Evolutionary conservation across 257 asterid species (phyloP).

Genomic region (Paulownia fortunei): DNA sequence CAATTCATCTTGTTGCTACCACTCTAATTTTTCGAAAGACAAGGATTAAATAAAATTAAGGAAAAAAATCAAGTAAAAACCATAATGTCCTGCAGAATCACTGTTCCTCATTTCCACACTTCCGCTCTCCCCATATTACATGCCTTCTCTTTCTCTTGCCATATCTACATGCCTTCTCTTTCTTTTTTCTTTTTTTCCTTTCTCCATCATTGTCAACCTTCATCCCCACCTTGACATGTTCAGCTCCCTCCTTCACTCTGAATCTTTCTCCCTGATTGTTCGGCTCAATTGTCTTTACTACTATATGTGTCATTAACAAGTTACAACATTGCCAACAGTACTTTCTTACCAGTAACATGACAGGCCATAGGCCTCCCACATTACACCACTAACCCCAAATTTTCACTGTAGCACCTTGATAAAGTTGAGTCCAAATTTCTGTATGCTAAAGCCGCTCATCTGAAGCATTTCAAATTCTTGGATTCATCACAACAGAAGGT

Average conservation of each 20-base stretch:
- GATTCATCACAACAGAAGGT: no score
- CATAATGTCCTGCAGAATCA: not conserved
- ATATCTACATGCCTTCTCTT: no score
- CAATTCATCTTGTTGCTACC: not conserved
- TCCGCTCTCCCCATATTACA: not conserved
- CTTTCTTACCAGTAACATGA: not conserved
- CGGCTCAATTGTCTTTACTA: not conserved
- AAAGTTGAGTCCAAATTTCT: no score
- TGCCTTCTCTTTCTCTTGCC: no score
- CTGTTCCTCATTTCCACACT: not conserved
- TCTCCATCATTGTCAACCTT: no score
- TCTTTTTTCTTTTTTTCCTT: no score
- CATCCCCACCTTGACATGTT: not conserved
- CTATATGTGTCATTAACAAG: not conserved
- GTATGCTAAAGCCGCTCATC: no score
- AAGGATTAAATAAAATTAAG: not conserved
- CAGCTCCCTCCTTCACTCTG: not conserved
- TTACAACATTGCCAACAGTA: not conserved
- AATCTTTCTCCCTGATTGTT: not conserved
- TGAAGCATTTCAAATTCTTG: no score
- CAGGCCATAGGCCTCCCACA: no score
- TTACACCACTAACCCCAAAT: not conserved
- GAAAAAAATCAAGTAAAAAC: not conserved
- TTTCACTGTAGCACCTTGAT: not conserved
- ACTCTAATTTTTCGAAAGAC: not conserved